A percentile compares a stretch with the other conserved stretches of the same genome.
phyloP scores from a whole-genome alignment of 2,329 filamentous ascomycete species.

The Pyrenochaeta sp. region DNA sequence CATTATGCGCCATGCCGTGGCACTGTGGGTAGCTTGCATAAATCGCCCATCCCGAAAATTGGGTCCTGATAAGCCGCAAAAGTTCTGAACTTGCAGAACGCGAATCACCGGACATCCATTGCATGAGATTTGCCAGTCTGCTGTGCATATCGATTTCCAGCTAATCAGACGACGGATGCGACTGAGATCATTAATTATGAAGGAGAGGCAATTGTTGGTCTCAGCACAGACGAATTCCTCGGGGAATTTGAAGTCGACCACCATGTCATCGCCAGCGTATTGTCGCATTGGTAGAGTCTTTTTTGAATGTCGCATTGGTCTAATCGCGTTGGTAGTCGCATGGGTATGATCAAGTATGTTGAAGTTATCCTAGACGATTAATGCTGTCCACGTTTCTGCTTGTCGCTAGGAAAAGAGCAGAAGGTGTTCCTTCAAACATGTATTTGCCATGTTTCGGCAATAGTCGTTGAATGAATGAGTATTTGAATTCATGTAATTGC shows the following conservation, averaged over 20 bases:
- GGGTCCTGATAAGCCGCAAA: background rate
- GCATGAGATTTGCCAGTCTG: background rate
- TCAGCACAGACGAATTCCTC: background rate
- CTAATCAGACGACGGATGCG: background rate
- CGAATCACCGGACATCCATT: background rate
- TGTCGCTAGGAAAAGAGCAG: constrained; percentile 26
- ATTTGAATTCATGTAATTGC: constrained; percentile 26
- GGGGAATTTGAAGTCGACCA: background rate
- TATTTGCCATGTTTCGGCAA: constrained; percentile 1
- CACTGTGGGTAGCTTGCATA: background rate
- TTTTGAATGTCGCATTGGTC: background rate
- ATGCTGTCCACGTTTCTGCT: constrained; percentile 14
- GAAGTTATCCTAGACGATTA: background rate
- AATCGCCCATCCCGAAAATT: background rate
- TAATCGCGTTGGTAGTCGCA: background rate
- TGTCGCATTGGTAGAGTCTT: background rate
- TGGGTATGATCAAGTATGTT: background rate
- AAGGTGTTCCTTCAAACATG: constrained; percentile 15
- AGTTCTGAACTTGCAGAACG: background rate
- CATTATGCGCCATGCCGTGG: background rate
- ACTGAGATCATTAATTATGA: background rate
- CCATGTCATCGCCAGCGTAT: background rate
- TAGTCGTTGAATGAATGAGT: constrained; percentile 21
- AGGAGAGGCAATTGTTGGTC: too few relatives aligned
- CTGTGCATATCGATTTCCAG: background rate